Evolutionary conservation across 371 early-diverging fungal genomes (phyloP), one percentile per base, ranked within the genome.

Genomic region (Blakeslea trispora): DNA sequence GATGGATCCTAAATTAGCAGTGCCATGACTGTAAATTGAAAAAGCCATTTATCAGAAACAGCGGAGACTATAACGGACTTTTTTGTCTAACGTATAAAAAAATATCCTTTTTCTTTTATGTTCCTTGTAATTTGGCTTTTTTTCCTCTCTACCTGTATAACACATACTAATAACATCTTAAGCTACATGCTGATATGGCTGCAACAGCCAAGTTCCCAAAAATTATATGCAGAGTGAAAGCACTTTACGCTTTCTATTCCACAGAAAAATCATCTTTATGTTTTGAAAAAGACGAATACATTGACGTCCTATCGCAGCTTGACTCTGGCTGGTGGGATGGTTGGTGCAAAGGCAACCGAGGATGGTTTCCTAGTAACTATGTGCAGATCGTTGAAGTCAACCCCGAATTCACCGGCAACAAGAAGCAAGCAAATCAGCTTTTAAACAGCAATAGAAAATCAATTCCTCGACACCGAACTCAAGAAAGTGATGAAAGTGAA

Each of bases 261-360:
- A 72, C 86, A 19, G 94, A 84, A 50, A 74, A 79, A 51, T 81
- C 90, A 40, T 83, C 87, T n/a, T 80, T 96, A 53, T 77, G 84
- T 17, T 94, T 96, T 57, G 72, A 83, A 17, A 82, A 87, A 60
- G 92, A 87, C 60, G 95, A 94, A 59, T 78, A 86, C 47, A 88
- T 95, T 57, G 86, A 91, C 62, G 95, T 96, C 3, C 77, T 91
- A 28, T 78, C 86, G 5, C 88, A 90, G 51, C 85, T 93, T 44
- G 86, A 88, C 53, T 85, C 92, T 9, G 96, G 96, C 14, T 96
- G 96, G 96, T 96, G 96, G 96, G 91, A 95, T 71, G 92, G 91
- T 17, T 72, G 68, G 73, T 79, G 86, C 61, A 79, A 78, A 61
- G 86, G 82, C 35, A 69, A 70, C 55, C 81, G 86, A 52, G 95